phyloP scores from a whole-genome alignment of 495 filamentous ascomycete species.

The Aeminium ludgeri region DNA sequence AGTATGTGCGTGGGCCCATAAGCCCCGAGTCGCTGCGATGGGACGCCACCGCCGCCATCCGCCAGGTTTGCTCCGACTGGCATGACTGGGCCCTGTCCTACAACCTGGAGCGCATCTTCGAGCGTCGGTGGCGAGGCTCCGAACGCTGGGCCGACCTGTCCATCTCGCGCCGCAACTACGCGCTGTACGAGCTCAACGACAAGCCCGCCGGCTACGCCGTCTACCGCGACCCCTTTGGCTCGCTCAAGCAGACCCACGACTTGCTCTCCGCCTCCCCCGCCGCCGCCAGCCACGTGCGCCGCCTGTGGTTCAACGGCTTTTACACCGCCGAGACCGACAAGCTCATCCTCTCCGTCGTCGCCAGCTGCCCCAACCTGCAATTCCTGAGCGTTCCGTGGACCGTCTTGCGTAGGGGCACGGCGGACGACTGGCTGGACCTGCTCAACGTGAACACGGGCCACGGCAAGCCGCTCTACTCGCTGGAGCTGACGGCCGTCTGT shows the following conservation, averaged over 20 bases:
- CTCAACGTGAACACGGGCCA: conserved; percentile 18
- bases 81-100: conserved; percentile 36
- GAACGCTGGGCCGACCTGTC: conserved; percentile 30
- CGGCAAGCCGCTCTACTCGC: conserved; percentile 26
- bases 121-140: conserved; percentile 34
- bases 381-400: conserved; percentile 38
- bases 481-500: conserved; percentile 34
- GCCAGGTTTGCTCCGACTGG: conserved; percentile 33
- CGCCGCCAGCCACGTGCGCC: conserved; percentile 31
- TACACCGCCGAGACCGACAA: conserved; percentile 31
- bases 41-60: conserved; percentile 30
- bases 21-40: conserved; percentile 33
- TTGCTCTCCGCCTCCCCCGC: conserved; percentile 28
- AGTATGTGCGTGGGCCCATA: conserved; percentile 33
- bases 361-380: conserved; percentile 27
- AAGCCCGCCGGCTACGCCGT: conserved; percentile 28
- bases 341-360: conserved; percentile 29
- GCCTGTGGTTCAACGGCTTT: conserved; percentile 40
- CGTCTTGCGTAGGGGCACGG: conserved; percentile 28
- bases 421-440: conserved; percentile 30
- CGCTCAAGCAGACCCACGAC: conserved; percentile 29
- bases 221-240: conserved; percentile 35
- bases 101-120: conserved; percentile 32
- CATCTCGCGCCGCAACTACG: conserved; percentile 21
- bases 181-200: conserved; percentile 26